Conservation (phyloP, 768 basidiomycete genomes). For the Suillus tomentosus region DNA sequence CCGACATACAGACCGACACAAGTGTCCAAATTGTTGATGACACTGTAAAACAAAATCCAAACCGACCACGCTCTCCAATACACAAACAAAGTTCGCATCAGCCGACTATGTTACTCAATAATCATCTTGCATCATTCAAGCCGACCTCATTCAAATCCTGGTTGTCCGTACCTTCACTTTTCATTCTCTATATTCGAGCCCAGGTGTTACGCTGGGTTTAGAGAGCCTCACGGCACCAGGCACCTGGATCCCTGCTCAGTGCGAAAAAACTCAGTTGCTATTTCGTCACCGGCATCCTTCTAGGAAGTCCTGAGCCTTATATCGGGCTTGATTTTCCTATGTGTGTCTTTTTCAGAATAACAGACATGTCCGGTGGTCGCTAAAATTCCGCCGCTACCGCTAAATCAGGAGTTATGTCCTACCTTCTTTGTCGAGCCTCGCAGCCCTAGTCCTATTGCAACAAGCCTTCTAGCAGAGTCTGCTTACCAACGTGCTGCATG, state of each 20-base stretch:
- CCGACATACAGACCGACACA: conserved; percentile 61
- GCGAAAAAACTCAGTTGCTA: conserved; percentile 3
- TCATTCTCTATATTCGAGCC: background rate
- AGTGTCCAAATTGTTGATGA: conserved; percentile 74
- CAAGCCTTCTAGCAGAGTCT: background rate
- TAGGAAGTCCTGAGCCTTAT: background rate
- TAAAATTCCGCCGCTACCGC: background rate
- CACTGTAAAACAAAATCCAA: conserved; percentile 72
- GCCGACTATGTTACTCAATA: conserved; percentile 3
- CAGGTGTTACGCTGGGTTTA: background rate
- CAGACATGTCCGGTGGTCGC: background rate
- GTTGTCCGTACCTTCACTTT: background rate
- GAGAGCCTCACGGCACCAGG: conserved; percentile 3
- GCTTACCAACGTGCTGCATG: background rate
- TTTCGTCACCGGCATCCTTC: background rate
- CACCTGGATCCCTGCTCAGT: background rate
- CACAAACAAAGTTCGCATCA: conserved; percentile 36
- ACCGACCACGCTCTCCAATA: conserved; percentile 44
- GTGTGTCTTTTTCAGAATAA: background rate
- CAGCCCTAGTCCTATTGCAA: background rate
- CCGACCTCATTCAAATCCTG: background rate
- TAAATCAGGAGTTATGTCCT: no score
- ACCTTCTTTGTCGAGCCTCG: background rate
- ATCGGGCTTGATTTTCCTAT: conserved; percentile 3
- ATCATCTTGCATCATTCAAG: background rate